Evolutionary conservation across 1,284 basidiomycete genomes (phyloP).

Genomic region (Trichosporon inkin): DNA sequence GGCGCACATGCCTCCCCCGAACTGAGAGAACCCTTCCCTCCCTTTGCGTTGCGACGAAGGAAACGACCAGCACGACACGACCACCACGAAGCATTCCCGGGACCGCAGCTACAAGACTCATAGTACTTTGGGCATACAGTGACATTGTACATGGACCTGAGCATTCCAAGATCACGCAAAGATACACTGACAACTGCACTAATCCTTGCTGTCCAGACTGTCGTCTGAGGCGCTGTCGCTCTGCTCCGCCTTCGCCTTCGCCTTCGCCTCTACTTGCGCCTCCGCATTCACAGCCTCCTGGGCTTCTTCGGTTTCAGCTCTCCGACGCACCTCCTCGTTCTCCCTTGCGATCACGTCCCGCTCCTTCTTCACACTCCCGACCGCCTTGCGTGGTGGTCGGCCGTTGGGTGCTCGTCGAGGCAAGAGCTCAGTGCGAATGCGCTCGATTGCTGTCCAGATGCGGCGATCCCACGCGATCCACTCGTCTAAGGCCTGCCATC

Average conservation of each 20-base stretch:
- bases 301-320: neutral
- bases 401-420: neutral
- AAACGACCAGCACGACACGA: no score
- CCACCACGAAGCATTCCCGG: no score
- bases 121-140: no score
- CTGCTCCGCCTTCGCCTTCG: neutral
- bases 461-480: slow-evolving; percentile 29
- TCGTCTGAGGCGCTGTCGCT: neutral
- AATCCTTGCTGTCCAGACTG: neutral
- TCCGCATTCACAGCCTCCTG: neutral
- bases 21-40: neutral
- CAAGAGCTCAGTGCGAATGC: neutral
- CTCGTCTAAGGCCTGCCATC: slow-evolving; percentile 26
- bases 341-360: neutral
- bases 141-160: no score
- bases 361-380: neutral
- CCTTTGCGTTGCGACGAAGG: neutral
- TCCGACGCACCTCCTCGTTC: neutral
- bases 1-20: neutral
- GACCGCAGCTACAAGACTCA: no score
- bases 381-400: neutral
- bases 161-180: no score
- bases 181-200: neutral
- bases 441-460: slow-evolving; percentile 1
- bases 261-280: neutral